These are phyloP conservation scores for Populus davidiana DNA, from an alignment of 345 rosid genomes.

Conservation along the genomic window DNA sequence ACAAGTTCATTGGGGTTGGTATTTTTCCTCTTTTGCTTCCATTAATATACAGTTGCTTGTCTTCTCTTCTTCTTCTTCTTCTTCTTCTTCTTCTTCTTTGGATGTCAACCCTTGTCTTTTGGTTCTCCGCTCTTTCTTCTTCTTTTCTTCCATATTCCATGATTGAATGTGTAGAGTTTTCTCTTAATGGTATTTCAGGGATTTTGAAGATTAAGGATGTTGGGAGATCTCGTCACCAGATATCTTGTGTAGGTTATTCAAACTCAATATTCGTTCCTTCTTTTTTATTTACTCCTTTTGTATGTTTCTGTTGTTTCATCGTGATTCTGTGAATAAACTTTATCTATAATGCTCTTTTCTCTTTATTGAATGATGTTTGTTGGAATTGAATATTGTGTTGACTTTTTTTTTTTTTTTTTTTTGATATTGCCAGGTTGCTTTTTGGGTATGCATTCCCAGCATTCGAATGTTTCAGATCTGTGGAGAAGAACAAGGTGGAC, in stretches of 20 bases:
- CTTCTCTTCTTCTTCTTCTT: not conserved
- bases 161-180: not conserved
- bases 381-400: not conserved
- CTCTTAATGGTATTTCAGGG: constrained; percentile 22
- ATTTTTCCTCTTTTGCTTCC: not conserved
- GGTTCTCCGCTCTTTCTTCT: not conserved
- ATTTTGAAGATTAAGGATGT: constrained; percentile 46
- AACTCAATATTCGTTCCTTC: not conserved
- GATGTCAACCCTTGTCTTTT: not conserved
- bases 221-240: constrained; percentile 65
- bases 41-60: not conserved
- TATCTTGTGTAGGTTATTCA: constrained; percentile 47
- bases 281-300: not conserved
- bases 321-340: not conserved
- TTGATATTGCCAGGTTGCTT: constrained; percentile 45
- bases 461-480: constrained; percentile 73
- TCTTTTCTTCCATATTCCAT: too few species aligned
- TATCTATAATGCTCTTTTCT: not conserved
- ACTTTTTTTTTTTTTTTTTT: not conserved
- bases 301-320: not conserved
- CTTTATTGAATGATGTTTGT: not conserved
- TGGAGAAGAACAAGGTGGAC: constrained; percentile 77
- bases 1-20: not conserved
- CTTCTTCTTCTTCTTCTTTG: too few species aligned
- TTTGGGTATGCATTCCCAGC: constrained; percentile 95